Conservation (phyloP, 73 alveolate genomes). For the Paramecium tetraurelia region DNA sequence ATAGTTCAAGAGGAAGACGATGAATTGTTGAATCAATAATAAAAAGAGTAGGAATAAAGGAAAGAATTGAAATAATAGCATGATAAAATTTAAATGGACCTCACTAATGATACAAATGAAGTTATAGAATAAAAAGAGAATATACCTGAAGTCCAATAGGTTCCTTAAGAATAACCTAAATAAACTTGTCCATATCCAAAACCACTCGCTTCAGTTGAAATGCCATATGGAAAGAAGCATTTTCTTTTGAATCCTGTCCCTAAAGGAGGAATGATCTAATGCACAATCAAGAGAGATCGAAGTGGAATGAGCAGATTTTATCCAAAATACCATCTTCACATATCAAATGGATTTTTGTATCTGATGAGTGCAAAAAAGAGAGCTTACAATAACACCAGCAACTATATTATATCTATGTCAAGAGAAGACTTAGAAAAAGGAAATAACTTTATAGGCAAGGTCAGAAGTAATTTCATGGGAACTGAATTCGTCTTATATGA, state of each 20-base stretch:
- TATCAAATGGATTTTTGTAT: slow-evolving; percentile 81
- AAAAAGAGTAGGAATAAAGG: not conserved
- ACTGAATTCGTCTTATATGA: slow-evolving; percentile 85
- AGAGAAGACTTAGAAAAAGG: slow-evolving; percentile 71
- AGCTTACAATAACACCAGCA: slow-evolving; percentile 76
- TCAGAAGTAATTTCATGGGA: slow-evolving; percentile 89
- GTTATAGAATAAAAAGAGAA: not conserved
- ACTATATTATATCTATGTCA: slow-evolving; percentile 77
- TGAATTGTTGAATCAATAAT: not conserved
- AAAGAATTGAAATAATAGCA: not conserved
- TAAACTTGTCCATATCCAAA: slow-evolving; percentile 49
- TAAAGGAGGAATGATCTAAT: slow-evolving; percentile 69
- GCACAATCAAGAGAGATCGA: slow-evolving; percentile 79
- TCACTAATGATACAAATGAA: not conserved
- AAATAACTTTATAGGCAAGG: slow-evolving; percentile 77
- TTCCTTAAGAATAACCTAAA: not conserved
- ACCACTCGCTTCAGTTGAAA: not conserved
- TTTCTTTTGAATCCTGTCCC: slow-evolving; percentile 63
- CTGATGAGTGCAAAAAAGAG: slow-evolving; percentile 86
- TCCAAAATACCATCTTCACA: slow-evolving; percentile 81
- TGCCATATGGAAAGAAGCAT: slow-evolving; percentile 61
- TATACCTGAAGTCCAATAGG: not conserved
- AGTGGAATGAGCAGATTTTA: slow-evolving; percentile 76
- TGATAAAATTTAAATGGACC: slow-evolving; percentile 3
- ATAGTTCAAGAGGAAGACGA: not conserved